These are phyloP conservation scores for Malus hybrid DNA, from an alignment of 331 rosid genomes.

Conservation along the genomic window DNA sequence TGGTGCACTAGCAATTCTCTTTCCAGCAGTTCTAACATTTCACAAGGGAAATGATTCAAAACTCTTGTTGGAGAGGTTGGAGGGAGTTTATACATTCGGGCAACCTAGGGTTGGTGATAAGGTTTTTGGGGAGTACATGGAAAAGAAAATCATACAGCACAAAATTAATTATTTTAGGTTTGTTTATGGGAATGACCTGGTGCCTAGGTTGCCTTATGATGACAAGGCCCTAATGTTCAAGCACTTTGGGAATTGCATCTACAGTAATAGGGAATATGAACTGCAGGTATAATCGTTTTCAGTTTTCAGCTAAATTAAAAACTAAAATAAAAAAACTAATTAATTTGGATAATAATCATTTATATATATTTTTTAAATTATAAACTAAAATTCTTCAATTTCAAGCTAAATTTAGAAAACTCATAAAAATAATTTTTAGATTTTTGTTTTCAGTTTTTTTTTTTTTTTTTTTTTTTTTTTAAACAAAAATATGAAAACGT, in stretches of 20 bases:
- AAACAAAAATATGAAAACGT: too few species aligned
- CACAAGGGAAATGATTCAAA: constrained; percentile 40
- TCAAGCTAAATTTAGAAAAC: too few species aligned
- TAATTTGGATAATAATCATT: too few species aligned
- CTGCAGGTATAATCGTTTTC: constrained; percentile 21
- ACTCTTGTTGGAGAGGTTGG: constrained; percentile 42
- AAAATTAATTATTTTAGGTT: constrained; percentile 46
- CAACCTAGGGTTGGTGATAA: constrained; percentile 82
- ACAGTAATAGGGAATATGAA: constrained; percentile 42
- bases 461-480: too few species aligned
- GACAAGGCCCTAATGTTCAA: constrained; percentile 58
- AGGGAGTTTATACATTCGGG: constrained; percentile 86
- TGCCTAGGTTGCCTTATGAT: constrained; percentile 72
- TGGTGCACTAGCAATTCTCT: constrained; percentile 73
- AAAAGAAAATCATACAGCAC: constrained; percentile 26
- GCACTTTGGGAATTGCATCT: constrained; percentile 72
- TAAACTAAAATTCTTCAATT: too few species aligned
- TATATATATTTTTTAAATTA: too few species aligned
- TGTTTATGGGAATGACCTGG: constrained; percentile 70
- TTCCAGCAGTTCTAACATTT: constrained; percentile 44
- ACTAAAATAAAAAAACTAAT: too few species aligned
- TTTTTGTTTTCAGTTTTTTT: too few species aligned
- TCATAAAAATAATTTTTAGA: too few species aligned
- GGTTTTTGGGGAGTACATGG: constrained; percentile 43
- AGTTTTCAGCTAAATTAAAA: too few species aligned